Percentiles rank a stretch among this genome's conserved stretches.
phyloP scores from a whole-genome alignment of 148 eudicot genomes.

The Rhododendron simsii region DNA sequence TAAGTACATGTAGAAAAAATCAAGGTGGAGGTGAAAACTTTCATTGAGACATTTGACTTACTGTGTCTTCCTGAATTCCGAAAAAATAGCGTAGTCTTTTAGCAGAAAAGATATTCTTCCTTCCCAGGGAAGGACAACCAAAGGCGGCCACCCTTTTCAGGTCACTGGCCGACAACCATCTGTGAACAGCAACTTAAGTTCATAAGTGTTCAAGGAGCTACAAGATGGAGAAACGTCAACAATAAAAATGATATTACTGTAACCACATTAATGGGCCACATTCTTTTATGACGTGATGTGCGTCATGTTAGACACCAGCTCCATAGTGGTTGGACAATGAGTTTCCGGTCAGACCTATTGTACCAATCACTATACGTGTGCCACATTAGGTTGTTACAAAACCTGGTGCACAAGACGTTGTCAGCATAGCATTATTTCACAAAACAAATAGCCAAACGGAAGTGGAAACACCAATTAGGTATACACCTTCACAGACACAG shows the following conservation, averaged over 20 bases:
- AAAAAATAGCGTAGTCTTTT: conserved; percentile 59
- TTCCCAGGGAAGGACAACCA: conserved; percentile 68
- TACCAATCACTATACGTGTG: not conserved
- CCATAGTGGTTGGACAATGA: not conserved
- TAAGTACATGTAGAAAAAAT: not conserved
- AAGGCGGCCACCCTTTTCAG: conserved; percentile 60
- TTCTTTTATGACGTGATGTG: not conserved
- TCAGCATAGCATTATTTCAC: not conserved
- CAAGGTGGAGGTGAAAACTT: not conserved
- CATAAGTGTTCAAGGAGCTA: not conserved
- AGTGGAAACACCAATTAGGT: not conserved
- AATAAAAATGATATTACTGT: not conserved
- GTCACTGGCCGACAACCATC: conserved; percentile 75
- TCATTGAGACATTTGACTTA: conserved; percentile 21
- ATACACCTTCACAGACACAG: not conserved
- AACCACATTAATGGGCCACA: not conserved
- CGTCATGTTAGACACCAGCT: not conserved
- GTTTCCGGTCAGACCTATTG: not conserved
- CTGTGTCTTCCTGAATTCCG: conserved; percentile 47
- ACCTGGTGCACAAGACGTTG: not conserved
- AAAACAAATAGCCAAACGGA: not conserved
- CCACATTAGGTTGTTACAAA: not conserved
- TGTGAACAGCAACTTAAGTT: conserved; percentile 18
- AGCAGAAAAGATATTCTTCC: conserved; percentile 46
- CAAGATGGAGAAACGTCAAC: not conserved